These are phyloP conservation scores for Pontederia crassipes DNA, from an alignment of 176 grass and related monocot species.

Conservation along the genomic window DNA sequence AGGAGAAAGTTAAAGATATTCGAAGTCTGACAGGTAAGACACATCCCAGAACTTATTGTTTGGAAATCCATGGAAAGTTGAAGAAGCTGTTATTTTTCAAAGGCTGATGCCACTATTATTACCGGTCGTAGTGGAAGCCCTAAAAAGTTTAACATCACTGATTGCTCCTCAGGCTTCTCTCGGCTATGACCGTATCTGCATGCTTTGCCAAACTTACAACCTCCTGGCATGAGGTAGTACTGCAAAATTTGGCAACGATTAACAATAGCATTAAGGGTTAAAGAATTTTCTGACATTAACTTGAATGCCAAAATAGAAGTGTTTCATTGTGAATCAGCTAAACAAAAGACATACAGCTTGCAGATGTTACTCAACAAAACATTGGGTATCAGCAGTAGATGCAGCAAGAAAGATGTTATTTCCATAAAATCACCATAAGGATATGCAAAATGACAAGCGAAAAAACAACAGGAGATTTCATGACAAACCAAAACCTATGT, in stretches of 20 bases:
- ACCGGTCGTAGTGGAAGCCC: constrained; percentile 90
- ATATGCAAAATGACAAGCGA: too few relatives aligned
- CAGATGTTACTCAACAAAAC: too few relatives aligned
- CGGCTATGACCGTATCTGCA: constrained; percentile 66
- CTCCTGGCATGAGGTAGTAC: constrained; percentile 68
- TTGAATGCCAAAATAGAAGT: too few relatives aligned
- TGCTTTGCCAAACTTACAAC: constrained; percentile 79
- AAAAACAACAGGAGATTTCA: too few relatives aligned
- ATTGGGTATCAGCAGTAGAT: too few relatives aligned
- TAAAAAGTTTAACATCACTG: constrained; percentile 73
- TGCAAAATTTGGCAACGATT: constrained; percentile 19
- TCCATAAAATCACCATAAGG: too few relatives aligned
- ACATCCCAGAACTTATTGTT: constrained; percentile 4
- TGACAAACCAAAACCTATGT: too few relatives aligned
- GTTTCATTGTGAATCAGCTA: too few relatives aligned
- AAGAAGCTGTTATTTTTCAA: background rate
- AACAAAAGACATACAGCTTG: too few relatives aligned
- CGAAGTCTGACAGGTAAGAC: background rate
- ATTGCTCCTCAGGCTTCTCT: constrained; percentile 45
- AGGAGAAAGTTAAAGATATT: background rate
- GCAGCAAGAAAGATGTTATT: too few relatives aligned
- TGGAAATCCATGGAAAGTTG: background rate
- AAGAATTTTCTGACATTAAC: too few relatives aligned
- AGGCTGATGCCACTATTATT: constrained; percentile 28
- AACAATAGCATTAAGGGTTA: too few relatives aligned